A percentile compares a stretch with the other conserved stretches of the same genome.
phyloP scores from a whole-genome alignment of 192 early-diverging fungal species.

The Coemansia umbellata region DNA sequence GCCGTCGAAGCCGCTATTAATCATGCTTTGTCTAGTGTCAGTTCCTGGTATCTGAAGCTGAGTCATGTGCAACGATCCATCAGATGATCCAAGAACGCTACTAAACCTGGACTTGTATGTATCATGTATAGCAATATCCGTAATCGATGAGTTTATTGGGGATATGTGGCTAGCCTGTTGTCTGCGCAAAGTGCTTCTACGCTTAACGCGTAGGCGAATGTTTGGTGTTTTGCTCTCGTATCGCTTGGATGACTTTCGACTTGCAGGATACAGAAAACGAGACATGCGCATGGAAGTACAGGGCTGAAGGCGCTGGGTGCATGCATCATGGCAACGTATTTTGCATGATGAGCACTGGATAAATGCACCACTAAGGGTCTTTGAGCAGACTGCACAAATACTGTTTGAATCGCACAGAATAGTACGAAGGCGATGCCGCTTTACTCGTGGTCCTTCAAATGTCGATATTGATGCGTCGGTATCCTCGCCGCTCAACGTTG shows the following conservation, averaged over 20 bases:
- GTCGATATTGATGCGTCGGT: slow-evolving; percentile 47
- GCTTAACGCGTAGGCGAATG: slow-evolving; percentile 29
- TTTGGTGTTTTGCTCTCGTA: slow-evolving; percentile 47
- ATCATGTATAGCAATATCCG: background rate
- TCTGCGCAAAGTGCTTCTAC: slow-evolving; percentile 19
- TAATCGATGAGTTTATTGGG: slow-evolving; percentile 2
- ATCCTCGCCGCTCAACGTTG: slow-evolving; percentile 26
- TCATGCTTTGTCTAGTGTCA: background rate
- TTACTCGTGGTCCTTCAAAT: slow-evolving; percentile 46
- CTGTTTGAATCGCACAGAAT: slow-evolving; percentile 38
- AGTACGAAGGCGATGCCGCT: slow-evolving; percentile 45
- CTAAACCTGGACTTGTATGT: background rate
- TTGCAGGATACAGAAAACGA: slow-evolving; percentile 43
- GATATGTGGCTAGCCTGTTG: slow-evolving; percentile 3
- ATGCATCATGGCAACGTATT: slow-evolving; percentile 48
- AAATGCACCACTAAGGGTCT: slow-evolving; percentile 34
- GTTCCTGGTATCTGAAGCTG: background rate
- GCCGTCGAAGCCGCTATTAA: slow-evolving; percentile 43
- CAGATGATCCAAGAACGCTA: slow-evolving; percentile 32
- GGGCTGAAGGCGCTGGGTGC: slow-evolving; percentile 22
- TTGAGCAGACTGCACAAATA: slow-evolving; percentile 31
- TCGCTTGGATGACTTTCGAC: slow-evolving; percentile 49
- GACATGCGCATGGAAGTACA: slow-evolving; percentile 52
- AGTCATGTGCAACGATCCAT: slow-evolving; percentile 24
- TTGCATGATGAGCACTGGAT: slow-evolving; percentile 50